phyloP scores from a whole-genome alignment of 148 eudicot genomes.

The Hydrangea macrophylla region DNA sequence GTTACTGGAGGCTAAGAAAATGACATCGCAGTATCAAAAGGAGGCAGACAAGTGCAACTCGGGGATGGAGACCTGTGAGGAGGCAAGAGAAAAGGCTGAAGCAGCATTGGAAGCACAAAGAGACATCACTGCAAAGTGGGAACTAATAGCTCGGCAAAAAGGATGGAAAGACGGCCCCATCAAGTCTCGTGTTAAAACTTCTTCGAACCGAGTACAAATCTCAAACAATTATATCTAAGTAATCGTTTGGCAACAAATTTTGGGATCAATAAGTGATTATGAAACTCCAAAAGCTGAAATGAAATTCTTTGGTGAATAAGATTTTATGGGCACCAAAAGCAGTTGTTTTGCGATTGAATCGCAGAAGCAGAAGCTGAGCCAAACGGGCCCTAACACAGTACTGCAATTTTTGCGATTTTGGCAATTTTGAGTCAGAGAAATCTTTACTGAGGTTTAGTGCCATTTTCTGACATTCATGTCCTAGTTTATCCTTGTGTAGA shows the following conservation, averaged over 20 bases:
- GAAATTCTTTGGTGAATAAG: too few relatives aligned
- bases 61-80: slow-evolving; percentile 57
- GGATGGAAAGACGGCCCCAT: slow-evolving; percentile 33
- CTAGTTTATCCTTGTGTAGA: background rate
- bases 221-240: too few relatives aligned
- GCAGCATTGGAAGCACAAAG: slow-evolving; percentile 27
- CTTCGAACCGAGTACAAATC: background rate
- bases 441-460: background rate
- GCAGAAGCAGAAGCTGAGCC: too few relatives aligned
- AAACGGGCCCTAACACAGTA: too few relatives aligned
- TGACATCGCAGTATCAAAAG: slow-evolving; percentile 44
- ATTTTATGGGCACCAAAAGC: too few relatives aligned
- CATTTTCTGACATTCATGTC: background rate
- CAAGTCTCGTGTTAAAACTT: background rate
- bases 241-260: too few relatives aligned
- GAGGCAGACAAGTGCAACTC: slow-evolving; percentile 53
- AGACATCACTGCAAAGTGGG: slow-evolving; percentile 33
- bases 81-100: slow-evolving; percentile 49
- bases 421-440: background rate
- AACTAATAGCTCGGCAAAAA: slow-evolving; percentile 40
- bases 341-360: too few relatives aligned
- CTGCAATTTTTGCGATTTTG: too few relatives aligned
- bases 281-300: too few relatives aligned
- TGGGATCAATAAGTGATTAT: too few relatives aligned
- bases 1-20: slow-evolving; percentile 39